A percentile compares a stretch with the other conserved stretches of the same genome.
Conservation (phyloP, 192 early-diverging fungal species). For the Umbelopsis vinacea region DNA sequence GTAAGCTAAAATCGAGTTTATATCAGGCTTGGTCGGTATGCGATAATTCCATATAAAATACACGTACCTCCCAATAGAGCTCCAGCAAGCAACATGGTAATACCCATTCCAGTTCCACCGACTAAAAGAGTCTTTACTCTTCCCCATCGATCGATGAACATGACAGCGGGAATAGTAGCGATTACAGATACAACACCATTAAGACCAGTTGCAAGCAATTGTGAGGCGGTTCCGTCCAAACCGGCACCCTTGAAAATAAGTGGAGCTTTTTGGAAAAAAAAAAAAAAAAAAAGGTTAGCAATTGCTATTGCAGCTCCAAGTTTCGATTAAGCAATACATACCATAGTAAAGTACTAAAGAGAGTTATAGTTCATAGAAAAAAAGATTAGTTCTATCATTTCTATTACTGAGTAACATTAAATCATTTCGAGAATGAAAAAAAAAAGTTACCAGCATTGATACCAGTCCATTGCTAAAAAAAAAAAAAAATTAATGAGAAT, state of each 20-base stretch:
- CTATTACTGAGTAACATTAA: neutral
- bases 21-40: too few relatives aligned
- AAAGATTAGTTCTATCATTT: neutral
- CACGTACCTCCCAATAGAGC: conserved; percentile 44
- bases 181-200: conserved; percentile 36
- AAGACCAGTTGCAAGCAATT: conserved; percentile 41
- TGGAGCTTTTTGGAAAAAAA: conserved; percentile 26
- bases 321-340: conserved; percentile 10
- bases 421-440: neutral
- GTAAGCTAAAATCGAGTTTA: conserved; percentile 26
- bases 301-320: neutral
- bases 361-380: conserved; percentile 17
- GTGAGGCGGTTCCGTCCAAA: conserved; percentile 19
- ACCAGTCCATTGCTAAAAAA: conserved; percentile 59
- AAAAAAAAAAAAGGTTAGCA: neutral
- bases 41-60: conserved; percentile 35
- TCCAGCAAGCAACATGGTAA: conserved; percentile 67
- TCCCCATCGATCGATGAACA: conserved; percentile 75
- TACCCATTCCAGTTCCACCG: conserved; percentile 72
- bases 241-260: conserved; percentile 42
- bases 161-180: conserved; percentile 49
- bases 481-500: neutral
- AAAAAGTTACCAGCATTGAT: conserved; percentile 69
- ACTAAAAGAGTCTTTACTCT: conserved; percentile 72
- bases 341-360: neutral